Evolutionary conservation across 345 rosid species (phyloP), one percentile per base, ranked within the genome.

Genomic region (Melastoma malabathricum): DNA sequence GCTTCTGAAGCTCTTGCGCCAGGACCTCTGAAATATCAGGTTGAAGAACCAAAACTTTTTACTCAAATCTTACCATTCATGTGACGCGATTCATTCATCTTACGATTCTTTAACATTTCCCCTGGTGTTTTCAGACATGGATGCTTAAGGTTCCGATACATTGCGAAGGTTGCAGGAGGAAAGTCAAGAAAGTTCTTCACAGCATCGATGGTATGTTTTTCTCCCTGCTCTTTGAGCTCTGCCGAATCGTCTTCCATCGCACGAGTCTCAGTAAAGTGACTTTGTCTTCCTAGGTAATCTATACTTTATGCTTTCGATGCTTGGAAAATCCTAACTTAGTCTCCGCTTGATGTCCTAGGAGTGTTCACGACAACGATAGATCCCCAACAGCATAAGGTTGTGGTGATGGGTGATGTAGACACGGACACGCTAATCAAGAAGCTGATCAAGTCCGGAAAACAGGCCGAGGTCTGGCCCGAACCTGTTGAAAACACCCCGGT

Each of bases 121-220:
- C 39, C n/a, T 56, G 46, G n/a, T 6, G 34, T 15, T 50, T 50
- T 66, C n/a, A 78, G 94, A 84, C 80, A 51, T 84, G 86, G 86
- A 68, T 59, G 15, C 47, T 84, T 63, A 84, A 62, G 66, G 89
- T 81, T 38, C 69, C 68, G 46, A 76, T 84, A 58, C 89, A 84
- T 67, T 84, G 89, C 23, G 71, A 79, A 64, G 89, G 94, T 55
- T 84, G 94, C 78, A 75, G 68, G 74, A 78, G 71, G 64, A 75
- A 84, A 64, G 89, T 84, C 62, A 81, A 61, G 71, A 82, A 71
- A 68, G 57, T 79, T 61, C 86, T 84, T 51, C 81, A 81, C 38
- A 64, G 58, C 61, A 69, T 81, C 18, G 84, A 84, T 5, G 94
- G 94, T 81, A 70, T 25, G 45, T 43, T 5, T 15, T 1, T 16